Evolutionary conservation across 352 stramenopile genomes (phyloP).

Genomic region (Pythium monospermum): DNA sequence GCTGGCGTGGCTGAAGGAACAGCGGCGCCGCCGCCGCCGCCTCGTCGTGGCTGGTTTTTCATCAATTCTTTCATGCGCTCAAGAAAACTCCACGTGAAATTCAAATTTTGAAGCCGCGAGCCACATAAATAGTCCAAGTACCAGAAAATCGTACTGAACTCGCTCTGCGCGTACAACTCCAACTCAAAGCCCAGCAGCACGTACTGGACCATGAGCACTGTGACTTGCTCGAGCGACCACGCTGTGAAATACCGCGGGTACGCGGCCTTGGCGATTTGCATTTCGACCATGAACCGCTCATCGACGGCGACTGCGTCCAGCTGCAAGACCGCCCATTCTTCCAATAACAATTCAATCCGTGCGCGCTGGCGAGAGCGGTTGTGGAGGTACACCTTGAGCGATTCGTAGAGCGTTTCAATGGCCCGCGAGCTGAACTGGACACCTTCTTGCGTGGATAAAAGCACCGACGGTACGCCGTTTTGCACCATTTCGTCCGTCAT

Average conservation of each 20-base stretch:
- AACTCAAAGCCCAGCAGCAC: constrained; percentile 70
- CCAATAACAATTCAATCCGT: constrained; percentile 74
- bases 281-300: constrained; percentile 77
- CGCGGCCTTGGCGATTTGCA: constrained; percentile 75
- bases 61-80: constrained; percentile 77
- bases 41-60: constrained; percentile 16
- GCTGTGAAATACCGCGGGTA: constrained; percentile 82
- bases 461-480: constrained; percentile 72
- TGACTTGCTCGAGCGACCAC: constrained; percentile 71
- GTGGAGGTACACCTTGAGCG: constrained; percentile 73
- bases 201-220: constrained; percentile 78
- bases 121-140: constrained; percentile 84
- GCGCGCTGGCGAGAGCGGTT: constrained; percentile 77
- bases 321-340: constrained; percentile 77
- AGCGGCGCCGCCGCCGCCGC: constrained; percentile 19
- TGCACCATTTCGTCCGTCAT: constrained; percentile 75
- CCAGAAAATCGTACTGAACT: constrained; percentile 77
- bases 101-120: constrained; percentile 80
- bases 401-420: constrained; percentile 84
- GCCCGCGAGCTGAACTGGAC: constrained; percentile 67
- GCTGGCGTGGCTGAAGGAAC: too few relatives aligned
- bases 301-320: constrained; percentile 65
- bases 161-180: constrained; percentile 67
- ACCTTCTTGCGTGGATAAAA: constrained; percentile 82
- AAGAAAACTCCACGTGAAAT: constrained; percentile 74